These are phyloP conservation scores for Mrakia blollopis DNA, from an alignment of 768 basidiomycete species.

Conservation along the genomic window DNA sequence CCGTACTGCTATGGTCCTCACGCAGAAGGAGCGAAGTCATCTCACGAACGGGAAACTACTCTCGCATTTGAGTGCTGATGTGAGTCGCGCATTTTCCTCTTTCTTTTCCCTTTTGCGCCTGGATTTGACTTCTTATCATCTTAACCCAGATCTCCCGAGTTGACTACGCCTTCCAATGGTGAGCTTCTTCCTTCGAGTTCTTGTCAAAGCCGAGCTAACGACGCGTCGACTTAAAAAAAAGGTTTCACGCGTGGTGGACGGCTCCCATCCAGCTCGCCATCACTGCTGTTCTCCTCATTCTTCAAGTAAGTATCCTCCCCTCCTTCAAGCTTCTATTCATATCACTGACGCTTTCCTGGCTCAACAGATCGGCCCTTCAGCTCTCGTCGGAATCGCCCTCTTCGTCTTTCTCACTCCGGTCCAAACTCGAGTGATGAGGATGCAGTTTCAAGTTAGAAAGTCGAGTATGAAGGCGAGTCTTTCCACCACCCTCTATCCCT, in stretches of 20 bases:
- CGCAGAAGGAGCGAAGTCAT: conserved; percentile 23
- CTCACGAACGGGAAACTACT: conserved; percentile 43
- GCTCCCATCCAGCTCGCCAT: conserved; percentile 24
- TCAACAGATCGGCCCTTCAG: conserved; percentile 64
- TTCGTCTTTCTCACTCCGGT: conserved; percentile 61
- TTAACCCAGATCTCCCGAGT: conserved; percentile 34
- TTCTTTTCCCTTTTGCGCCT: no score
- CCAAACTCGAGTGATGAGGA: conserved; percentile 60
- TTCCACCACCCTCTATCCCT: background rate
- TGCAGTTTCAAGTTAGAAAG: conserved; percentile 55
- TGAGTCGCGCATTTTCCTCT: conserved; percentile 36
- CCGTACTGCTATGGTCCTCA: conserved; percentile 26
- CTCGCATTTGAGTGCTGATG: conserved; percentile 54
- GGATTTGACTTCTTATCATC: no score
- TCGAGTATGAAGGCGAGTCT: conserved; percentile 47
- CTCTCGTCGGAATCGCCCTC: conserved; percentile 63
- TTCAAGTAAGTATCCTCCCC: background rate
- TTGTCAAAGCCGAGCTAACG: no score
- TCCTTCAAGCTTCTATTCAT: no score
- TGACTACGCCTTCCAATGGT: conserved; percentile 56
- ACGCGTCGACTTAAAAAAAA: no score
- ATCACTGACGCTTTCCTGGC: background rate
- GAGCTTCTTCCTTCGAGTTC: no score
- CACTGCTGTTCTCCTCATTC: background rate
- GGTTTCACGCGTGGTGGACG: conserved; percentile 24